Evolutionary conservation across 441 rosid species (phyloP).

Genomic region (Pelargonium fulgidum): DNA sequence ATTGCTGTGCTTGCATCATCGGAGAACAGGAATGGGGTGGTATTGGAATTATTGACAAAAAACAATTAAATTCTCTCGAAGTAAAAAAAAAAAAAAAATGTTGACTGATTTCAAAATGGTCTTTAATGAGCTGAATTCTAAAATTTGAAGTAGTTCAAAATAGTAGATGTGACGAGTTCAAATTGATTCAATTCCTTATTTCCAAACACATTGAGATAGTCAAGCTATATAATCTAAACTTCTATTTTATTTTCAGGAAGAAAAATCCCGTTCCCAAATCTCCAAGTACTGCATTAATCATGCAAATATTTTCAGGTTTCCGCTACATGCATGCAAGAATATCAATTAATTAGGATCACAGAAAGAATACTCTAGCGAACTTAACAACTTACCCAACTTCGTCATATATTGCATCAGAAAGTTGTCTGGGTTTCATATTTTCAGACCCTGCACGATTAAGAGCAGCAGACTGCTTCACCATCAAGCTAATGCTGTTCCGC

Average conservation of each 20-base stretch:
- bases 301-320: not conserved
- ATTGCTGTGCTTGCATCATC: no score
- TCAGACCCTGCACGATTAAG: constrained; percentile 55
- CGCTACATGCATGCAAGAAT: no score
- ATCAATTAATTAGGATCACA: not conserved
- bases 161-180: no score
- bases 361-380: not conserved
- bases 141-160: not conserved
- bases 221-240: not conserved
- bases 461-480: constrained; percentile 66
- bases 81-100: no score
- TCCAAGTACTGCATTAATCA: not conserved
- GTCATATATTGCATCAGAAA: constrained; percentile 70
- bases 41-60: no score
- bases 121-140: not conserved
- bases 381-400: constrained; percentile 60
- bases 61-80: not conserved
- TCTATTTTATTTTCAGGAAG: not conserved
- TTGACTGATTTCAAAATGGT: no score
- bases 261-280: no score
- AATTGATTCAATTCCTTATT: not conserved
- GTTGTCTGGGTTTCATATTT: constrained; percentile 70
- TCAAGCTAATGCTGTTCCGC: constrained; percentile 51
- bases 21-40: no score
- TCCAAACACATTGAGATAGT: not conserved